Evolutionary conservation across 495 filamentous ascomycete genomes (phyloP).

Genomic region (Penicillium manginii): DNA sequence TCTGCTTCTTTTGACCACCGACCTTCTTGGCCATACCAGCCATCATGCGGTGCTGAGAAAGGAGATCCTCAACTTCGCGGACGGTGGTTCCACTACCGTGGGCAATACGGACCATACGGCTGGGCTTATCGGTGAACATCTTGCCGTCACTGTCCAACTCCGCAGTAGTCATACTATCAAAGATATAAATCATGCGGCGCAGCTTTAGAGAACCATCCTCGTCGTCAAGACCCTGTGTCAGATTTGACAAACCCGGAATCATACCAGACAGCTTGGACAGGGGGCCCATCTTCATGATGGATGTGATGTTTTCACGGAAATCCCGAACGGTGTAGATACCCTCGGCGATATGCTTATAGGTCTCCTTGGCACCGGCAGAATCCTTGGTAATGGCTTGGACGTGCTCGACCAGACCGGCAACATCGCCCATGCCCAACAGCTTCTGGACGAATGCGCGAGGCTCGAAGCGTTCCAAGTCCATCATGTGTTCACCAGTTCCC

Average conservation of each 20-base stretch:
- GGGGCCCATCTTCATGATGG: constrained; percentile 99
- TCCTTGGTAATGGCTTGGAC: constrained; percentile 97
- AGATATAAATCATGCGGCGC: constrained; percentile 98
- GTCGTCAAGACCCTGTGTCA: constrained; percentile 95
- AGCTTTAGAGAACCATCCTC: constrained; percentile 91
- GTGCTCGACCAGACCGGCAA: constrained; percentile 93
- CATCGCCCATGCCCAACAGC: constrained; percentile 95
- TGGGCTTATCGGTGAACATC: constrained; percentile 88
- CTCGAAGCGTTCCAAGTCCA: constrained; percentile 91
- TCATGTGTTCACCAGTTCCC: constrained; percentile 94
- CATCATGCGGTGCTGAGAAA: constrained; percentile 99
- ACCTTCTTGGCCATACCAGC: constrained; percentile 99
- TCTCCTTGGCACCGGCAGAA: constrained; percentile 77
- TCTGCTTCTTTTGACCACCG: constrained; percentile 94
- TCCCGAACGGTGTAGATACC: constrained; percentile 96
- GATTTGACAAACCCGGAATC: constrained; percentile 91
- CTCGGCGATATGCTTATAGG: constrained; percentile 97
- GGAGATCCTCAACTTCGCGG: constrained; percentile 93
- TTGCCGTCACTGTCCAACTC: constrained; percentile 96
- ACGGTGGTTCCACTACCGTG: constrained; percentile 88
- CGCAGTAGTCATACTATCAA: constrained; percentile 94
- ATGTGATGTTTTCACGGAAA: constrained; percentile 90
- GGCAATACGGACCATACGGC: constrained; percentile 91
- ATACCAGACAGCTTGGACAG: constrained; percentile 97
- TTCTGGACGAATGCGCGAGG: constrained; percentile 91